phyloP scores from a whole-genome alignment of 257 asterid genomes.

The Rehmannia glutinosa region DNA sequence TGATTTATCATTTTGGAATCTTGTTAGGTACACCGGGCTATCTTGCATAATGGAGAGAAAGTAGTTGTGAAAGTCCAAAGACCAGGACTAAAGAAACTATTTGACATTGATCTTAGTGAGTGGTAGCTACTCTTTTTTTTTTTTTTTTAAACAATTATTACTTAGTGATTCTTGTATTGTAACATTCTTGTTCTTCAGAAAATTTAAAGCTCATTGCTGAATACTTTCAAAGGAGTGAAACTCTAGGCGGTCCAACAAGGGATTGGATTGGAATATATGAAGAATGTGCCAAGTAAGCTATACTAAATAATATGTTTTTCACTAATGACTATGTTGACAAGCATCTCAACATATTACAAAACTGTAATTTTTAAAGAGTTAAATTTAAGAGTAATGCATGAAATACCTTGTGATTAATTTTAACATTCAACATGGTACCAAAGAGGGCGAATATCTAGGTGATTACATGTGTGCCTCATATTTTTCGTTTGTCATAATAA shows the following conservation, averaged over 20 bases:
- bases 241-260: slow-evolving; percentile 92
- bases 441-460: too few relatives aligned
- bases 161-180: not conserved
- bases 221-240: slow-evolving; percentile 88
- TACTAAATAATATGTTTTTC: not conserved
- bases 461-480: too few relatives aligned
- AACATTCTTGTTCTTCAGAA: slow-evolving; percentile 41
- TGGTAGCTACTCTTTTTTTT: slow-evolving; percentile 24
- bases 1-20: slow-evolving; percentile 27
- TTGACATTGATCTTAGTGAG: slow-evolving; percentile 92
- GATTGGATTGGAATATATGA: slow-evolving; percentile 96
- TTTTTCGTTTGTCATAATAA: too few relatives aligned
- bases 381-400: too few relatives aligned
- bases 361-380: too few relatives aligned
- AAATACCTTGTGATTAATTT: too few relatives aligned
- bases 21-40: slow-evolving; percentile 86
- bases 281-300: slow-evolving; percentile 92
- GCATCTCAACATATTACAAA: too few relatives aligned
- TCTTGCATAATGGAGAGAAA: slow-evolving; percentile 85
- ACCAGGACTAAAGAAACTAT: slow-evolving; percentile 88
- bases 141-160: not conserved
- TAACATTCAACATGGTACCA: too few relatives aligned
- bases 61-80: slow-evolving; percentile 94
- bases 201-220: slow-evolving; percentile 86
- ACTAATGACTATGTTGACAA: too few relatives aligned